Base-by-base conservation (phyloP, 2,329 filamentous ascomycete genomes). In the Aciculosporium take region DNA sequence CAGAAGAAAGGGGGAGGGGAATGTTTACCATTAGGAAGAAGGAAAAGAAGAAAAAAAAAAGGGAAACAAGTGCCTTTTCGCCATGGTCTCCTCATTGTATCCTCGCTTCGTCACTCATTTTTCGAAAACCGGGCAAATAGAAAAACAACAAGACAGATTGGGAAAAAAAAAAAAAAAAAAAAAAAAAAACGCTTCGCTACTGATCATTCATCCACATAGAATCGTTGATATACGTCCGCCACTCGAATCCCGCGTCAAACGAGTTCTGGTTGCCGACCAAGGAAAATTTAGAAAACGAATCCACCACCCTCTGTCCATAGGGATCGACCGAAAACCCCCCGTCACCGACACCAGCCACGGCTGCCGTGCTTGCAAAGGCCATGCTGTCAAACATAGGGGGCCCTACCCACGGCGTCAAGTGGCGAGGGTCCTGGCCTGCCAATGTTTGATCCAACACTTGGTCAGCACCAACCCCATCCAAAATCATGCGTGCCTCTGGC, bases 401-500 rank as follows among this genome's bases (percentile, higher is more conserved):
- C 7, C 35, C 24, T 18, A 43, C n/a, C 41, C 41, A 43, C 9
- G 15, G 21, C 4, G 29, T 13, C 2, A 7, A 27, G 20, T 28
- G 17, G 12, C 32, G 25, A 45, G 46, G 48, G 10, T 48, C 44
- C 8, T 50, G 47, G 15, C 25, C 27, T 15, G 48, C 51, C 32
- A 51, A 12, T 7, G 29, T 49, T 10, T 45, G 40, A n/a, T 39
- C 27, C 36, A 49, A 46, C 1, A 53, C 52, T 5, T 55, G 51
- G 23, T 38, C 53, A 48, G 60, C 53, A 24, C 58, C 56, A 10
- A 60, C 40, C 6, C 57, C 57, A 6, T 43, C 45, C 30, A 56
- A 49, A 48, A 69, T 53, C 61, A 65, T 62, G 48, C 61, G 66
- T 2, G 62, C 58, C 37, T 69, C 65, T 1, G 59, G 47, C 0